These are phyloP conservation scores for Phyllosticta ampelicida DNA, from an alignment of 2,329 filamentous ascomycete species.

Conservation along the genomic window DNA sequence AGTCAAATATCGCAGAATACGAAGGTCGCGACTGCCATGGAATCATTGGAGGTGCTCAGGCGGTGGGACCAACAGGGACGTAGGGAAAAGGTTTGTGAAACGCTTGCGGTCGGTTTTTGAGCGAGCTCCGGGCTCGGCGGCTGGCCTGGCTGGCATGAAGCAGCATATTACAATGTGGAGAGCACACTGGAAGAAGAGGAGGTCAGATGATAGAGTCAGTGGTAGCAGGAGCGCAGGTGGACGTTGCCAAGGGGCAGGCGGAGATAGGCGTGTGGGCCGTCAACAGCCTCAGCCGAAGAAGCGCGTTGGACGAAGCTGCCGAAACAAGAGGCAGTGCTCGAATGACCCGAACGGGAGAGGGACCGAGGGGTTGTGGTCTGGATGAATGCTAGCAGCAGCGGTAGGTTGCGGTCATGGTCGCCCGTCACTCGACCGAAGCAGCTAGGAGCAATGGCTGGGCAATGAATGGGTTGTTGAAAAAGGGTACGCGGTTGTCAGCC, in stretches of 20 bases:
- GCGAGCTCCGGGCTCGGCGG: neutral
- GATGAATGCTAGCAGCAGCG: too few relatives aligned
- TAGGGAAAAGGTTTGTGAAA: neutral
- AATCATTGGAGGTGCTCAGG: neutral
- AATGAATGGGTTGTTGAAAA: too few relatives aligned
- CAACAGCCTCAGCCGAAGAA: neutral
- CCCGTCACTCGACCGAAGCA: conserved; percentile 8
- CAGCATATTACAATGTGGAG: too few relatives aligned
- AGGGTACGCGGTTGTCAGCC: neutral
- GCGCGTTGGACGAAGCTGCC: neutral
- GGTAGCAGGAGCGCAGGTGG: too few relatives aligned
- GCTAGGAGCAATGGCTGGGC: neutral
- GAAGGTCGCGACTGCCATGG: neutral
- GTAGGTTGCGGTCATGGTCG: neutral
- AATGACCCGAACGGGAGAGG: neutral
- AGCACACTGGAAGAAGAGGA: neutral
- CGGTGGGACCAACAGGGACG: neutral
- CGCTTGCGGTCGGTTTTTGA: neutral
- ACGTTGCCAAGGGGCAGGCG: neutral
- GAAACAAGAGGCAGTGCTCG: neutral
- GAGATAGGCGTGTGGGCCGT: neutral
- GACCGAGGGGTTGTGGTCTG: neutral
- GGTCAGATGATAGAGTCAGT: neutral
- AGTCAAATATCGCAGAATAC: neutral
- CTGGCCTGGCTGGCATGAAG: neutral